Percentiles rank a stretch among this genome's conserved stretches.
phyloP scores from a whole-genome alignment of 169 alveolate genomes.

The Plasmodium billcollinsi region DNA sequence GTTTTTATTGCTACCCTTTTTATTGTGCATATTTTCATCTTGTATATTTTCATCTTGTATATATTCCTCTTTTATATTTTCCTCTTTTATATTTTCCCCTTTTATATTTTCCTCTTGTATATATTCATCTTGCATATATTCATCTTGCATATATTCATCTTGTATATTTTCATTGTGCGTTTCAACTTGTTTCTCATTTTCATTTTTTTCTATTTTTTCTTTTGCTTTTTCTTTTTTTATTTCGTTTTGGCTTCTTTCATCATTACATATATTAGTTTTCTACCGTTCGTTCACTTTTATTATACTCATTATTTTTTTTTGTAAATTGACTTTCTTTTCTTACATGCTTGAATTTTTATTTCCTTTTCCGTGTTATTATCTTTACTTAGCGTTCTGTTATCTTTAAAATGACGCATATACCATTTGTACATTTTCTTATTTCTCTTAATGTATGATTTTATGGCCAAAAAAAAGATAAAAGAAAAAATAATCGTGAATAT shows the following conservation, averaged over 20 bases:
- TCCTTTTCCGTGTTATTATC: conserved; percentile 5
- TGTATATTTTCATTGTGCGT: not conserved
- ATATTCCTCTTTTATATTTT: too few relatives aligned
- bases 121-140: too few relatives aligned
- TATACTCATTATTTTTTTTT: not conserved
- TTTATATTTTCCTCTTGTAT: too few relatives aligned
- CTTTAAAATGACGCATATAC: conserved; percentile 17
- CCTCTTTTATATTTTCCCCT: too few relatives aligned
- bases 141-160: not conserved
- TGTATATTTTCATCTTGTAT: too few relatives aligned
- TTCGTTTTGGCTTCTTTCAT: not conserved
- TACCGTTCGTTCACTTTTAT: not conserved
- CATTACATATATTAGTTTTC: not conserved
- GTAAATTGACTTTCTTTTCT: not conserved
- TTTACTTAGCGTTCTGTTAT: not conserved
- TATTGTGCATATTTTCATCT: too few relatives aligned
- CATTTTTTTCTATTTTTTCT: not conserved
- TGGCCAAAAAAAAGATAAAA: conserved; percentile 45
- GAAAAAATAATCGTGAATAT: conserved; percentile 61
- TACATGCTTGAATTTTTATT: not conserved
- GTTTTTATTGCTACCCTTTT: too few relatives aligned
- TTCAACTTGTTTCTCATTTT: not conserved
- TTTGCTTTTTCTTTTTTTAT: not conserved
- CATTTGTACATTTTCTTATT: conserved; percentile 16
- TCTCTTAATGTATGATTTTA: conserved; percentile 66